Base-by-base conservation (phyloP, 208 protist species). In the Acanthamoeba castellanii region DNA sequence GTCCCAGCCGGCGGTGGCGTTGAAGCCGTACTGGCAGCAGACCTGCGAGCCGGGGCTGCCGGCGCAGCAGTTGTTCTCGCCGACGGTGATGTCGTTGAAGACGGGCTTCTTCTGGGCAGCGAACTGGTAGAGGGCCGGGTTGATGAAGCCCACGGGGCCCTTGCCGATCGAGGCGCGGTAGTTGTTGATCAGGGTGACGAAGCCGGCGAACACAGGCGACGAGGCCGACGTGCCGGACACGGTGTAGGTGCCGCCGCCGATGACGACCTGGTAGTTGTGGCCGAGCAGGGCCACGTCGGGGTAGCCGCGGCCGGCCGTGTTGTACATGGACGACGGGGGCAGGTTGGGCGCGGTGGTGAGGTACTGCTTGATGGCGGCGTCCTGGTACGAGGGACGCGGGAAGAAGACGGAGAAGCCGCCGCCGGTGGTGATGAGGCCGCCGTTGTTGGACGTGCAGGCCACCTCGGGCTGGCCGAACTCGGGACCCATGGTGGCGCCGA, bases 351-450 rank as follows among this genome's bases (percentile, higher is more conserved):
- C 50, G 34, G n/a, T 50, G 18, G 55, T 25, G 22, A 97, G 68
- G 72, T 93, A 97, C 1, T 18, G 37, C 64, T 66, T 27, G 4
- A 97, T 93, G 1, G 95, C 94, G 9, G 72, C 93, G 55, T 89
- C 16, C 81, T 96, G 64, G 95, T 95, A 95, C 57, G 93, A 0
- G 0, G 78, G 61, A 1, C 37, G 32, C 81, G 42, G 0, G 34
- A 96, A 96, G 85, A 84, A 87, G 70, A 91, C 64, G 37, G 95
- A 97, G 94, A 97, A 97, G 82, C 96, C 96, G 70, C 96, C 96
- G 34, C 96, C 96, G 13, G 95, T 95, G 25, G 96, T 97, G 95
- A 97, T 97, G 64, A 96, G 37, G 32, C 93, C 96, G 45, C 95
- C 94, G 37, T 95, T 90, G 50, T 84, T 9, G 22, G 89, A 95